Base-by-base conservation (phyloP, 306 rosid genomes). In the Castanospermum australe region DNA sequence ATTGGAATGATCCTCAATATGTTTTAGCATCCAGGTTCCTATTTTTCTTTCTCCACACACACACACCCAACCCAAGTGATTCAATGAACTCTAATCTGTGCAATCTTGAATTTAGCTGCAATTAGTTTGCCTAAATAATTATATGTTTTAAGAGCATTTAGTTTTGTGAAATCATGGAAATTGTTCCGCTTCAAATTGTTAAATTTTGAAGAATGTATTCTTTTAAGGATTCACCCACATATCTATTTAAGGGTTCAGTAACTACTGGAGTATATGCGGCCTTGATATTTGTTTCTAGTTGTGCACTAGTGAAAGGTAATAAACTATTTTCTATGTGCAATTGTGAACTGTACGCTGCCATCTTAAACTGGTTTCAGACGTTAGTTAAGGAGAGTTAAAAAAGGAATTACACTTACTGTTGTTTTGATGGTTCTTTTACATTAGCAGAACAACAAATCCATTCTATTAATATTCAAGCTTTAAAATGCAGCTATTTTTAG, bases 311-410 rank as follows among this genome's bases (percentile, higher is more conserved):
- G 21, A 36, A 42, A 38, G 24, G 20, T 50, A 38, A 21, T 20
- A 32, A 55, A 42, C 32, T 47, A 17, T 57, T 60, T 30, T 60
- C 10, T 47, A 9, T 32, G 32, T 54, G 67, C 14, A 36, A n/a
- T 21, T 45, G 60, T 48, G 57, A 65, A 35, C 75, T 24, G 28
- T 33, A 38, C 6, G 14, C 6, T 39, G 13, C 44, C 74, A 32
- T 73, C 50, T 41, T 5, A 32, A 12, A 25, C 42, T 36, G 56
- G 71, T 83, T 71, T 65, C 35, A 39, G 78, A 35, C 44, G 73
- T 63, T 71, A 28, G 15, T 20, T 11, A 13, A 30, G 52, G 39
- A 35, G 71, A n/a, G 52, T 22, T 35, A 41, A 56, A 24, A 32
- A 20, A 39, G 48, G 70, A 71, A 44, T 55, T 56, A n/a, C 28